Conservation (phyloP, 2,329 filamentous ascomycete genomes). For the Drechslera avenae region DNA sequence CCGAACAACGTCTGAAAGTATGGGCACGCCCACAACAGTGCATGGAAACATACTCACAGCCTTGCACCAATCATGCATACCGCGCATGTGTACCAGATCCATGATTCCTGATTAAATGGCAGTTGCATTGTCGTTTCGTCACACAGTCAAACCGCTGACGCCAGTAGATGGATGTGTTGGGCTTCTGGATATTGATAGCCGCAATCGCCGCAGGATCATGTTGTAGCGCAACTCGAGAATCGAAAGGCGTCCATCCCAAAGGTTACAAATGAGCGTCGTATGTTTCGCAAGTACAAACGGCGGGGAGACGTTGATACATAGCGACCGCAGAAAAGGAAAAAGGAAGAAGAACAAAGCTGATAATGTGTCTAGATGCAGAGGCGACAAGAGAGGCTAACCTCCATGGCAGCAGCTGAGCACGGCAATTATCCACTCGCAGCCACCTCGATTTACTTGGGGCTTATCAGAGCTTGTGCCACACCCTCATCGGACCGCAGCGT, state of each 20-base stretch:
- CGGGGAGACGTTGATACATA: neutral
- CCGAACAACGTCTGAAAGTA: no score
- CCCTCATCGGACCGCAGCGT: neutral
- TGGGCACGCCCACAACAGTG: neutral
- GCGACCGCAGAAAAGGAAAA: neutral
- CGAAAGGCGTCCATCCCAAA: constrained; percentile 5
- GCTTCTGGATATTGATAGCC: constrained; percentile 12
- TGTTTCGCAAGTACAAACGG: neutral
- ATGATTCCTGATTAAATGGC: constrained; percentile 51
- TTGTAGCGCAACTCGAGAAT: constrained; percentile 11
- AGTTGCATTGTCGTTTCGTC: constrained; percentile 21
- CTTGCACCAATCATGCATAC: constrained; percentile 49
- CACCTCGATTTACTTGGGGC: neutral
- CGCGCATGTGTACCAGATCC: constrained; percentile 55
- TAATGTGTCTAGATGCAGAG: neutral
- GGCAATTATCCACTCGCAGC: constrained; percentile 1
- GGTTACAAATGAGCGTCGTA: constrained; percentile 1
- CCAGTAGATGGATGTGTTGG: constrained; percentile 17
- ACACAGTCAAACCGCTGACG: constrained; percentile 3
- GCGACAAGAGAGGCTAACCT: constrained; percentile 8
- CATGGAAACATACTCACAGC: constrained; percentile 44
- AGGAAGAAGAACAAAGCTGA: constrained; percentile 6
- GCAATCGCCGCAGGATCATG: constrained; percentile 27
- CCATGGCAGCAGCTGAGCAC: constrained; percentile 12
- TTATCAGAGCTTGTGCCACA: neutral